These are phyloP conservation scores for Nicotiana obtusifolia DNA, from an alignment of 257 asterid genomes.

Conservation along the genomic window DNA sequence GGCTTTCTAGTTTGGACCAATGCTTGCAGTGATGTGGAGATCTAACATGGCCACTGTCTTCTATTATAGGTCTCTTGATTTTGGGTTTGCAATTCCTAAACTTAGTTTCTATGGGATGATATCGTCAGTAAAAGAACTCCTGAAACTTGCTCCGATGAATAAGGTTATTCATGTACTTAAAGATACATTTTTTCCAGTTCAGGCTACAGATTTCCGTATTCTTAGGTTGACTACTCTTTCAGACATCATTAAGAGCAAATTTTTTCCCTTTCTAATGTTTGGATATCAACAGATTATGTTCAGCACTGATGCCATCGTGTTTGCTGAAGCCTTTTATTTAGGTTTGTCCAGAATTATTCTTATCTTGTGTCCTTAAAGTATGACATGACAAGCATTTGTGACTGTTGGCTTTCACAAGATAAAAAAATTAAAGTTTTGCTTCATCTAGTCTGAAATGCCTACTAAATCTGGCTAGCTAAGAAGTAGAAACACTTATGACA, in stretches of 20 bases:
- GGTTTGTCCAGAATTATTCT: conserved; percentile 35
- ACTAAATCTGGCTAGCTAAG: background rate
- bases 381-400: background rate
- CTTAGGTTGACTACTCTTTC: background rate
- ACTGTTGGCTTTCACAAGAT: background rate
- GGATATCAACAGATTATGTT: conserved; percentile 78
- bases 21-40: too few relatives aligned
- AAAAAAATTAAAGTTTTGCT: background rate
- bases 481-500: background rate
- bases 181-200: background rate
- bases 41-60: conserved; percentile 12
- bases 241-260: background rate
- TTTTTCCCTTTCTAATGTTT: background rate
- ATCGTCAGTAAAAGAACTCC: conserved; percentile 81
- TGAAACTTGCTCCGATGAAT: conserved; percentile 79
- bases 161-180: conserved; percentile 44
- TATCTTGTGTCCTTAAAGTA: background rate
- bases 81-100: conserved; percentile 95
- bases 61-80: conserved; percentile 67
- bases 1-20: too few relatives aligned
- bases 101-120: conserved; percentile 96
- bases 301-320: conserved; percentile 80
- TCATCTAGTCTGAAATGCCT: background rate
- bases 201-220: background rate
- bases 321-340: conserved; percentile 84